These are phyloP conservation scores for Styphnolobium japonicum DNA, from an alignment of 306 rosid species.

Conservation along the genomic window DNA sequence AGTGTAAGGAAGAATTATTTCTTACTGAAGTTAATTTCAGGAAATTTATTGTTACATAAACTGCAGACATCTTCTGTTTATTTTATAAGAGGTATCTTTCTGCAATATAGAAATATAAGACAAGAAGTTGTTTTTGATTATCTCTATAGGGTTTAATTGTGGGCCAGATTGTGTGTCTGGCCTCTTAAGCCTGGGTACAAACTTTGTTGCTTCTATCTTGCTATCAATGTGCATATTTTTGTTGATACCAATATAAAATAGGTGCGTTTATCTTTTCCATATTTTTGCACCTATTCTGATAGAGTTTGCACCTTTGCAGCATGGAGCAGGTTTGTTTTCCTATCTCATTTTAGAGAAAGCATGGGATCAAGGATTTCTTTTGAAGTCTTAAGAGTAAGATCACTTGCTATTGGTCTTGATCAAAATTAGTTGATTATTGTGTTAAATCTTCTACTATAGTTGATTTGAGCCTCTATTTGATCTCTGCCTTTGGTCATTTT, in stretches of 20 bases:
- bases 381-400: too few relatives aligned
- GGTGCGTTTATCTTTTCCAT: not conserved
- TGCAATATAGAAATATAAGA: not conserved
- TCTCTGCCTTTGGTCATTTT: too few relatives aligned
- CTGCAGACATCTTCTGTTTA: not conserved
- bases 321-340: too few relatives aligned
- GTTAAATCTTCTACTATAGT: too few relatives aligned
- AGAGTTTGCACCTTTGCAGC: too few relatives aligned
- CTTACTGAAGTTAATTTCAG: not conserved
- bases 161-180: not conserved
- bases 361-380: too few relatives aligned
- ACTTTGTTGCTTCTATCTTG: not conserved
- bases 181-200: not conserved
- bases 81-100: not conserved
- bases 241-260: not conserved
- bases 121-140: not conserved
- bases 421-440: too few relatives aligned
- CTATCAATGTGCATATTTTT: not conserved
- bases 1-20: constrained; percentile 36
- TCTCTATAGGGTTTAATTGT: not conserved
- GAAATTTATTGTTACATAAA: not conserved
- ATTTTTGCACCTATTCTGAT: too few relatives aligned
- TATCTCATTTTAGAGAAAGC: too few relatives aligned
- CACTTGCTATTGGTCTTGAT: too few relatives aligned
- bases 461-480: too few relatives aligned